Evolutionary conservation across 345 rosid genomes (phyloP).

Genomic region (Psidium guajava): DNA sequence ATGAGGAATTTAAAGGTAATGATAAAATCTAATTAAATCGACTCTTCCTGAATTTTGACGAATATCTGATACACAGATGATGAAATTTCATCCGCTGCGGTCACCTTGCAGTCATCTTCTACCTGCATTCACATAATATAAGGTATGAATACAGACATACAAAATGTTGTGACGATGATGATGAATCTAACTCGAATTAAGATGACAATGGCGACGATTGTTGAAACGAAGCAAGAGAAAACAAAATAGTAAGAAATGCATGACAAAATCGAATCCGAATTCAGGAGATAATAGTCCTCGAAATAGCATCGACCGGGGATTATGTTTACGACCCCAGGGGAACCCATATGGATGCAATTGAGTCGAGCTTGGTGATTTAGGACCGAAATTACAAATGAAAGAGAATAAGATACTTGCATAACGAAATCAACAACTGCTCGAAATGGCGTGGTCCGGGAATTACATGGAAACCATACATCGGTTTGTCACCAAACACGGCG

Average conservation of each 20-base stretch:
- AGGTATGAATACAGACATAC: not conserved
- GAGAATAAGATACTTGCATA: not conserved
- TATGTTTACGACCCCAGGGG: not conserved
- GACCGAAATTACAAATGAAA: not conserved
- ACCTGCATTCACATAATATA: constrained; percentile 34
- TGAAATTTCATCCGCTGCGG: constrained; percentile 69
- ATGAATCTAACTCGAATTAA: not conserved
- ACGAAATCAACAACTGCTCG: not conserved
- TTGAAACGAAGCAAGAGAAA: not conserved
- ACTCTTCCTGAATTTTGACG: constrained; percentile 49
- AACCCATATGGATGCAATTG: not conserved
- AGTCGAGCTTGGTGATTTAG: not conserved
- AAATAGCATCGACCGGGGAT: not conserved
- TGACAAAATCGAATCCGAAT: not conserved
- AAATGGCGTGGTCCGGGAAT: not conserved
- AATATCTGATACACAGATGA: constrained; percentile 57
- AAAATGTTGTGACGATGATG: not conserved
- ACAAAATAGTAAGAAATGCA: not conserved
- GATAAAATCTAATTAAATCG: not conserved
- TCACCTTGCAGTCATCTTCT: constrained; percentile 75
- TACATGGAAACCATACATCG: not conserved
- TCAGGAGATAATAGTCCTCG: not conserved
- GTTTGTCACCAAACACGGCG: not conserved
- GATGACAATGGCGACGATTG: not conserved
- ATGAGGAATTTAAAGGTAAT: not conserved